phyloP scores from a whole-genome alignment of 306 rosid species.

The Cicer yamashitae region DNA sequence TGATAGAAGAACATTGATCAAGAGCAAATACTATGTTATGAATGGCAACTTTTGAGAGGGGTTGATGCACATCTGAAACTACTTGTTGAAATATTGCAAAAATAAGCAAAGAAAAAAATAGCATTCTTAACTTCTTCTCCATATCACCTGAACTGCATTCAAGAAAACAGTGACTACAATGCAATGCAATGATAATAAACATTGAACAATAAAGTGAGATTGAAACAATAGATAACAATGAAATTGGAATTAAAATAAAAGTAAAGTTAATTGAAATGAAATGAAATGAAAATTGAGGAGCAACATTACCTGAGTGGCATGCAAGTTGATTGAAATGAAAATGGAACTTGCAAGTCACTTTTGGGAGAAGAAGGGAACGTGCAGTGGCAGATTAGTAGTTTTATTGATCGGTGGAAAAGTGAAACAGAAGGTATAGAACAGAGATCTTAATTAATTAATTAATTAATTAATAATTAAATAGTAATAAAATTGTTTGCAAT shows the following conservation, averaged over 20 bases:
- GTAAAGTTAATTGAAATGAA: not conserved
- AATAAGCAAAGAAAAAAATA: conserved; percentile 47
- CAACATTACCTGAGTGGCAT: not conserved
- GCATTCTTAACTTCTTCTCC: conserved; percentile 39
- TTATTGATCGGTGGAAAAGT: no score
- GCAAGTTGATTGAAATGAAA: not conserved
- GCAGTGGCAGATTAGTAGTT: not conserved
- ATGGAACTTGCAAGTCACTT: not conserved
- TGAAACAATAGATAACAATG: no score
- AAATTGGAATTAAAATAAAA: not conserved
- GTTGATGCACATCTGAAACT: conserved; percentile 70
- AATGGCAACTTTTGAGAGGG: conserved; percentile 70
- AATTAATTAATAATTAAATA: no score
- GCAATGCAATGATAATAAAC: not conserved
- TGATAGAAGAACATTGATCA: conserved; percentile 57
- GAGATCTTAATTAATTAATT: no score
- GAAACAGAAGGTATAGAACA: not conserved
- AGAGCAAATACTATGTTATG: conserved; percentile 62
- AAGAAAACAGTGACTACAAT: conserved; percentile 1
- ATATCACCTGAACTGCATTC: conserved; percentile 41
- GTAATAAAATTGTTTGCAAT: no score
- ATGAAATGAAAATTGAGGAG: not conserved
- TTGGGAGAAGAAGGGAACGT: not conserved
- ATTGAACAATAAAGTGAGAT: not conserved
- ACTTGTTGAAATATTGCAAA: conserved; percentile 53